Conservation (phyloP, 2,329 filamentous ascomycete species). For the Zymoseptoria pseudotritici region DNA sequence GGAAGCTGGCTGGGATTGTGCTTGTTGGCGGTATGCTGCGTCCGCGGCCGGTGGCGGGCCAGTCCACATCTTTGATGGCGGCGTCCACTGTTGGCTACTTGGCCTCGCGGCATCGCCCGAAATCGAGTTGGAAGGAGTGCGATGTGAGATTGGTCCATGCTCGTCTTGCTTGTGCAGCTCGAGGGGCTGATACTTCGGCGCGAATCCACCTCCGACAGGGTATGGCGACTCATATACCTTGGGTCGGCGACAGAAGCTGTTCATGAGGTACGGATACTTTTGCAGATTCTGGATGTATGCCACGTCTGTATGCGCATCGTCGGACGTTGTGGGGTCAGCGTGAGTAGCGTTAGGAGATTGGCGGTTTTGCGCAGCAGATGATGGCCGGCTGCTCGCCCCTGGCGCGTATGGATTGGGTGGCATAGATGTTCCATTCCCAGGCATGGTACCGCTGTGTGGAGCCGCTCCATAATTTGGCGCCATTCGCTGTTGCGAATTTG, state of each 20-base stretch:
- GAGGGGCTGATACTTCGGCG: constrained; percentile 33
- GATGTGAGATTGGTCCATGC: constrained; percentile 7
- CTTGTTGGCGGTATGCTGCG: constrained; percentile 7
- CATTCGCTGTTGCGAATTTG: constrained; percentile 20
- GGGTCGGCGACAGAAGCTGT: constrained; percentile 38
- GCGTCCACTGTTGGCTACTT: constrained; percentile 29
- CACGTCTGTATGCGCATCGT: constrained; percentile 25
- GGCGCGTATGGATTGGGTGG: constrained; percentile 20
- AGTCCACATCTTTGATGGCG: constrained; percentile 28
- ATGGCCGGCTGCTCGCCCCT: constrained; percentile 15
- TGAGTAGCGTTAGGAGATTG: constrained; percentile 28
- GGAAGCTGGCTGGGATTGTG: constrained; percentile 6
- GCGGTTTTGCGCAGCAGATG: constrained; percentile 20
- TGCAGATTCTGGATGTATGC: constrained; percentile 37
- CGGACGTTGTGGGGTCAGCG: constrained; percentile 28
- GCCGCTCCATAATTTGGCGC: constrained; percentile 16
- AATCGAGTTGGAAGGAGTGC: constrained; percentile 23
- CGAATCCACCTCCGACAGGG: constrained; percentile 35
- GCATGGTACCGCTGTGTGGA: background rate
- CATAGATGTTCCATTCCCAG: constrained; percentile 8
- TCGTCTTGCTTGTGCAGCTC: constrained; percentile 14
- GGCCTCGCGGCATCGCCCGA: constrained; percentile 11
- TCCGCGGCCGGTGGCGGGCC: constrained; percentile 6
- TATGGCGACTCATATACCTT: constrained; percentile 43
- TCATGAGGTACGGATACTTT: constrained; percentile 41